phyloP scores from a whole-genome alignment of 768 basidiomycete genomes.

The Boletus bicolor region DNA sequence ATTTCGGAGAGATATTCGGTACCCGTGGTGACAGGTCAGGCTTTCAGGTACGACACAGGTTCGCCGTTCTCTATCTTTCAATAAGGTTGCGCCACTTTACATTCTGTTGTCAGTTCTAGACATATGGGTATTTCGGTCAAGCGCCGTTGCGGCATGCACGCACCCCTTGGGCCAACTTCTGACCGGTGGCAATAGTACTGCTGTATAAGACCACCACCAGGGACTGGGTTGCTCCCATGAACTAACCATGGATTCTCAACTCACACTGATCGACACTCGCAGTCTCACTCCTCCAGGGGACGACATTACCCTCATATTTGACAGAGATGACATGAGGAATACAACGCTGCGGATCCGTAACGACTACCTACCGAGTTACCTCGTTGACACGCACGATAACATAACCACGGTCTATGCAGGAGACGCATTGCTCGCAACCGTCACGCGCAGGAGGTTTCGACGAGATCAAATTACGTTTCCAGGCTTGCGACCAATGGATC shows the following conservation, averaged over 20 bases:
- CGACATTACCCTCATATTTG: conserved; percentile 6
- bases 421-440: conserved; percentile 7
- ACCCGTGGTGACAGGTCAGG: not conserved
- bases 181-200: not conserved
- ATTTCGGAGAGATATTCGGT: not conserved
- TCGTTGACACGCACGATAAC: conserved; percentile 2
- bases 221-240: not conserved
- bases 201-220: not conserved
- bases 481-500: conserved; percentile 4
- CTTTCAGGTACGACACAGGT: not conserved
- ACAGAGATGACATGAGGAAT: conserved; percentile 12
- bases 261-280: conserved; percentile 13
- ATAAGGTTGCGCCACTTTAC: not conserved
- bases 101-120: not conserved
- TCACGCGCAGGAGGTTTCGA: conserved; percentile 9
- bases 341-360: conserved; percentile 5
- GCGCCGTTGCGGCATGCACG: not conserved
- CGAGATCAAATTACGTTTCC: conserved; percentile 16
- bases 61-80: not conserved
- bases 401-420: conserved; percentile 7
- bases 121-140: not conserved
- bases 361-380: conserved; percentile 5
- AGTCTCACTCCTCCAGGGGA: not conserved
- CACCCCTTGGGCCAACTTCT: not conserved
- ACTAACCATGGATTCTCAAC: conserved; percentile 13